Conservation (phyloP, 2,329 filamentous ascomycete species). For the Diaporthe sp. region DNA sequence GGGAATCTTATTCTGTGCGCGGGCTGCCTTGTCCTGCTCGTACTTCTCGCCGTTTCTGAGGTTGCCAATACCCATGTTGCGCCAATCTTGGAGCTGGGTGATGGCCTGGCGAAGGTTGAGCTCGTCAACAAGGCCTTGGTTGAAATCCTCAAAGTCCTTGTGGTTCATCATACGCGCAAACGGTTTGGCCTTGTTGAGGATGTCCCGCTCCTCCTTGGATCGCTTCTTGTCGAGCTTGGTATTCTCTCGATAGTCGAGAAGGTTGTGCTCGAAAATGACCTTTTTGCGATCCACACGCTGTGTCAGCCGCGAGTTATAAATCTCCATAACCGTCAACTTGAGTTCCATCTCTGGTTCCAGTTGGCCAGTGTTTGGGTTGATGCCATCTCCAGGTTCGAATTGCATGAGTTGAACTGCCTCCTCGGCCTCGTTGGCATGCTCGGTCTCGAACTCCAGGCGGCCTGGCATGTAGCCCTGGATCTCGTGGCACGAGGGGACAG, state of each 20-base stretch:
- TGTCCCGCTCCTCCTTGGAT: conserved; percentile 93
- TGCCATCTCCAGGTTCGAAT: conserved; percentile 94
- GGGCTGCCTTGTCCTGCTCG: conserved; percentile 85
- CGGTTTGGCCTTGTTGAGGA: conserved; percentile 93
- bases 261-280: conserved; percentile 94
- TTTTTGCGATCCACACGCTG: conserved; percentile 95
- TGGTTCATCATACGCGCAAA: conserved; percentile 98
- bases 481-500: conserved; percentile 95
- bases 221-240: conserved; percentile 91
- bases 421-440: conserved; percentile 97
- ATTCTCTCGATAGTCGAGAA: conserved; percentile 95
- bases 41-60: conserved; percentile 91
- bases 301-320: conserved; percentile 94
- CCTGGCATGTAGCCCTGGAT: conserved; percentile 99
- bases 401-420: conserved; percentile 99
- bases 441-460: conserved; percentile 95
- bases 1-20: conserved; percentile 78
- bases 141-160: conserved; percentile 88
- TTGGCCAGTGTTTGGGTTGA: conserved; percentile 86
- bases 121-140: conserved; percentile 89
- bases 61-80: conserved; percentile 85
- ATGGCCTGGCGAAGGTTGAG: conserved; percentile 93
- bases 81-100: conserved; percentile 92
- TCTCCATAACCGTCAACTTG: conserved; percentile 98
- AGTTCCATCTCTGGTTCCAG: conserved; percentile 96